A percentile compares a stretch with the other conserved stretches of the same genome.
phyloP scores from a whole-genome alignment of 73 alveolate genomes.

The Diophrys sp. region DNA sequence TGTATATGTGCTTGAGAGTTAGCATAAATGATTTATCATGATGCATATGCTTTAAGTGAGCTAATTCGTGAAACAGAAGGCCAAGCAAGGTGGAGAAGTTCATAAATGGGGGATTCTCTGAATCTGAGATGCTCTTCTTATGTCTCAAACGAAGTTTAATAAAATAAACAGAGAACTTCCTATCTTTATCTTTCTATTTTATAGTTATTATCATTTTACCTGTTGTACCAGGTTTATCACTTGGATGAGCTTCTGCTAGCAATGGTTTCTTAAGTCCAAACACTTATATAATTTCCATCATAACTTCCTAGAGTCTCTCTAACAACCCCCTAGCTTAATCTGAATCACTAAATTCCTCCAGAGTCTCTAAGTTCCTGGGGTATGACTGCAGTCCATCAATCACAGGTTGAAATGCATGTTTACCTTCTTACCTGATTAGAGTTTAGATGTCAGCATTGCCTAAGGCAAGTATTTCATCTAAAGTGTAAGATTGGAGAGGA shows the following conservation, averaged over 20 bases:
- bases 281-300: background rate
- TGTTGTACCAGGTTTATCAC: slow-evolving; percentile 10
- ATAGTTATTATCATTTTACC: slow-evolving; percentile 5
- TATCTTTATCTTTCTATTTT: background rate
- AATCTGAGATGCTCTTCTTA: background rate
- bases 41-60: slow-evolving; percentile 17
- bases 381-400: background rate
- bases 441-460: background rate
- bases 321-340: background rate
- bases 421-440: background rate
- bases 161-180: slow-evolving; percentile 12
- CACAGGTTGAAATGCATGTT: background rate
- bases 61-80: slow-evolving; percentile 17
- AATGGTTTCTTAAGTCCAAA: slow-evolving; percentile 1
- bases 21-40: slow-evolving; percentile 29
- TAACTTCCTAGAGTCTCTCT: background rate
- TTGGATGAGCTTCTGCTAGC: background rate
- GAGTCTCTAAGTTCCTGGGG: background rate
- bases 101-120: slow-evolving; percentile 14
- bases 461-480: background rate
- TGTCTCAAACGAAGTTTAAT: slow-evolving; percentile 10
- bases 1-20: slow-evolving; percentile 15
- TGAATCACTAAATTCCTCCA: background rate
- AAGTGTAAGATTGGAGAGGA: background rate
- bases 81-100: background rate